A percentile compares a stretch with the other conserved stretches of the same genome.
Conservation (phyloP, 2,329 filamentous ascomycete species). For the Diaporthe aspalathi region DNA sequence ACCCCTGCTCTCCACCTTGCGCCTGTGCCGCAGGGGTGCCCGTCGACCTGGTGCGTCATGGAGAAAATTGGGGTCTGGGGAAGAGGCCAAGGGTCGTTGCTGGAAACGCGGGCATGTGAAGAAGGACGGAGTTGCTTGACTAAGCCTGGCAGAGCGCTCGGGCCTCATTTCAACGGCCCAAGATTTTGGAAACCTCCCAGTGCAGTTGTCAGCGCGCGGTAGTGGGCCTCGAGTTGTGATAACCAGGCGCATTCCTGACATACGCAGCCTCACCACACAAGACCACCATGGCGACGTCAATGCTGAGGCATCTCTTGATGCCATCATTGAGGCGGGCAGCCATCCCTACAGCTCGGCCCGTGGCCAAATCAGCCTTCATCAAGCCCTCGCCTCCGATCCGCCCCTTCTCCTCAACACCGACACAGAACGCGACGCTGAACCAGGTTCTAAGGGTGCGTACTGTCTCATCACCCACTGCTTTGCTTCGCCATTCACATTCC, state of each 20-base stretch:
- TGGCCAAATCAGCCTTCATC: conserved; percentile 42
- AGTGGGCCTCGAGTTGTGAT: conserved; percentile 6
- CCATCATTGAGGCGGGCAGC: conserved; percentile 45
- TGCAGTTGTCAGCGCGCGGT: not conserved
- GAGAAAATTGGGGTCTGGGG: conserved; percentile 35
- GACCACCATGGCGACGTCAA: conserved; percentile 48
- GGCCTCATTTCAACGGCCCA: conserved; percentile 13
- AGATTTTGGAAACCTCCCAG: conserved; percentile 31
- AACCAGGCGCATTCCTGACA: not conserved
- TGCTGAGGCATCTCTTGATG: conserved; percentile 50
- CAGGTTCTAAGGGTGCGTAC: conserved; percentile 71
- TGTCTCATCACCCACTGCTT: too few relatives aligned
- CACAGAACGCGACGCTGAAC: conserved; percentile 73
- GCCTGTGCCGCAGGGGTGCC: conserved; percentile 24
- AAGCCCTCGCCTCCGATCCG: conserved; percentile 44
- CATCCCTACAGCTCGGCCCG: conserved; percentile 36
- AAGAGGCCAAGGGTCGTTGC: conserved; percentile 22
- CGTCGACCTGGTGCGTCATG: conserved; percentile 32
- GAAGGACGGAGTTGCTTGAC: conserved; percentile 21
- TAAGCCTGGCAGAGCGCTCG: conserved; percentile 27
- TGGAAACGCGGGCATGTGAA: conserved; percentile 34
- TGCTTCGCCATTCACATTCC: too few relatives aligned
- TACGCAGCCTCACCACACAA: conserved; percentile 5
- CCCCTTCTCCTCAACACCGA: conserved; percentile 56
- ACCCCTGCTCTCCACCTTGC: conserved; percentile 13